A percentile compares a stretch with the other conserved stretches of the same genome.
These are phyloP conservation scores for Phytophthora crassamura DNA, from an alignment of 352 stramenopile genomes.

Conservation along the genomic window DNA sequence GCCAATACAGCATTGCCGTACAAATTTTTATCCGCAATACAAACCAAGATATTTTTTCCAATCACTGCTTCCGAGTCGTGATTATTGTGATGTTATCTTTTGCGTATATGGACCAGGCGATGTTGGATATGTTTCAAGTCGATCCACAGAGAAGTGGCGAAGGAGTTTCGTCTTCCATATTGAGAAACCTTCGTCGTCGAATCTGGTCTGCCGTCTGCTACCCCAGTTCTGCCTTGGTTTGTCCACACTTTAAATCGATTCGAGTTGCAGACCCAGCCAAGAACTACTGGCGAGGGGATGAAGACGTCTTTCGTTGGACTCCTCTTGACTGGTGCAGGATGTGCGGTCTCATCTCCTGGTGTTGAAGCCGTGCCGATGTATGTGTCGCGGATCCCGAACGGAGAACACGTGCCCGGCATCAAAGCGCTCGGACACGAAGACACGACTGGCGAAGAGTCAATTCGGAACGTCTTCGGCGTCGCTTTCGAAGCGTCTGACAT, in stretches of 20 bases:
- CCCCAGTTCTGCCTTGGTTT: background rate
- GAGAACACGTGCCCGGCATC: slow-evolving; percentile 37
- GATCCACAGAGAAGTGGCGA: background rate
- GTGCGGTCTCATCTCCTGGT: background rate
- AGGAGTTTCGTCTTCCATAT: slow-evolving; percentile 20
- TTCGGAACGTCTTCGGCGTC: slow-evolving; percentile 55
- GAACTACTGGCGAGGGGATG: background rate
- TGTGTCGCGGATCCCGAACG: slow-evolving; percentile 32
- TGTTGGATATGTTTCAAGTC: background rate
- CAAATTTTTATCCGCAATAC: too few relatives aligned
- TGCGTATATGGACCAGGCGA: too few relatives aligned
- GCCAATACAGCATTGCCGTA: too few relatives aligned
- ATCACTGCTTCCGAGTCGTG: too few relatives aligned
- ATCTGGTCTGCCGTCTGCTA: slow-evolving; percentile 11
- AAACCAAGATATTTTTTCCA: too few relatives aligned
- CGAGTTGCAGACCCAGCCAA: background rate
- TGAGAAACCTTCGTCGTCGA: slow-evolving; percentile 16
- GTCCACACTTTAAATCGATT: slow-evolving; percentile 1
- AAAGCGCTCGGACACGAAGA: slow-evolving; percentile 44
- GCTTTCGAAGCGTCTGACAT: slow-evolving; percentile 41
- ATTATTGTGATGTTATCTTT: too few relatives aligned
- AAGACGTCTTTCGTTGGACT: background rate
- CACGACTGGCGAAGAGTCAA: slow-evolving; percentile 15
- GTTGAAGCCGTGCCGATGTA: slow-evolving; percentile 27
- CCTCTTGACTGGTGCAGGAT: background rate